phyloP scores from a whole-genome alignment of 192 early-diverging fungal genomes.

The Mortierella claussenii region DNA sequence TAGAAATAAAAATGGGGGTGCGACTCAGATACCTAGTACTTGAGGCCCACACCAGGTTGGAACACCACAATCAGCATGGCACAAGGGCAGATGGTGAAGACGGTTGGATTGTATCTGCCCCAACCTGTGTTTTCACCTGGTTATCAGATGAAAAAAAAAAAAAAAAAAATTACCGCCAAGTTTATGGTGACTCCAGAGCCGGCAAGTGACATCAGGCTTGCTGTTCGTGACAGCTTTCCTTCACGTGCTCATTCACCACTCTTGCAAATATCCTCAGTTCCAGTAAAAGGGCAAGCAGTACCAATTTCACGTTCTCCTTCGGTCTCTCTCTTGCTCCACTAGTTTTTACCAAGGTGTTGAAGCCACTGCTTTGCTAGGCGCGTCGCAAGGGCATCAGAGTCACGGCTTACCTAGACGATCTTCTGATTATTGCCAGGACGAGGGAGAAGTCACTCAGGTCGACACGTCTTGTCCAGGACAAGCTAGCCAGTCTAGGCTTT shows the following conservation, averaged over 20 bases:
- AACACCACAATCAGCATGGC: no score
- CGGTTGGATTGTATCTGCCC: no score
- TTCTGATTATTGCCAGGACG: constrained; percentile 12
- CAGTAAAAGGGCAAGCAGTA: constrained; percentile 32
- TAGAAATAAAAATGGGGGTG: no score
- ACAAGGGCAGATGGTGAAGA: no score
- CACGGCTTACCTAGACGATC: constrained; percentile 43
- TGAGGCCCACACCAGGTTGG: no score
- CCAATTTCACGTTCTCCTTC: constrained; percentile 52
- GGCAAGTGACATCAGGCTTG: no score
- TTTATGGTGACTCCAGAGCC: no score
- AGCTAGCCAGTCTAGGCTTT: constrained; percentile 13
- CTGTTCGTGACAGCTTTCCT: no score
- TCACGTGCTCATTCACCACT: constrained; percentile 36
- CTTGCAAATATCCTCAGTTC: constrained; percentile 41
- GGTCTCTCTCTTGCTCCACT: constrained; percentile 27
- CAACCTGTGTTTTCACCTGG: no score
- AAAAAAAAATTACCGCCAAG: no score
- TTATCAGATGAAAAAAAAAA: no score
- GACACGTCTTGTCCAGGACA: not conserved
- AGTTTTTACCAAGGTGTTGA: constrained; percentile 48
- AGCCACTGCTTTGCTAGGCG: constrained; percentile 35
- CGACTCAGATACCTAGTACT: no score
- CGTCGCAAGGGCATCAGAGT: constrained; percentile 28
- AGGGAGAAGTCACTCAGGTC: not conserved